Conservation (phyloP, 2,329 filamentous ascomycete genomes). For the Exophiala mesophila region DNA sequence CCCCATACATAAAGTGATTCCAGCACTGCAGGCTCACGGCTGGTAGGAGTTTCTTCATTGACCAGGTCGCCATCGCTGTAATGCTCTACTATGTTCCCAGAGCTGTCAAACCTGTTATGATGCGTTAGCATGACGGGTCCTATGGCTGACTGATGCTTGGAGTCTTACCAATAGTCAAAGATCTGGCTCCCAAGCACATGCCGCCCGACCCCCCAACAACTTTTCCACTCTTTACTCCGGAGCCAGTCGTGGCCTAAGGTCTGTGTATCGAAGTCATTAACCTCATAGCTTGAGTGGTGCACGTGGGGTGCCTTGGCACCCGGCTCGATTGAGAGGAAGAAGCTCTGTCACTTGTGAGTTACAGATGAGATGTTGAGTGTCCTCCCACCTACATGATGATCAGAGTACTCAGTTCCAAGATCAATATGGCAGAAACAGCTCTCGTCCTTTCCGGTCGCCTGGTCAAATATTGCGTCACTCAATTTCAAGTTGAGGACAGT, state of each 20-base stretch:
- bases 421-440: slow-evolving; percentile 49
- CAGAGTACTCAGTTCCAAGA: slow-evolving; percentile 39
- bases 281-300: slow-evolving; percentile 67
- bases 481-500: slow-evolving; percentile 41
- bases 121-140: not conserved
- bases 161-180: slow-evolving; percentile 62
- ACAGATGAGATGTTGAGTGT: not conserved
- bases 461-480: slow-evolving; percentile 36
- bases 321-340: slow-evolving; percentile 27
- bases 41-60: slow-evolving; percentile 26
- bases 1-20: slow-evolving; percentile 32
- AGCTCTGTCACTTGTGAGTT: slow-evolving; percentile 8
- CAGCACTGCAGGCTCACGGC: slow-evolving; percentile 26
- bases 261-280: slow-evolving; percentile 67
- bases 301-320: slow-evolving; percentile 41
- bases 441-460: slow-evolving; percentile 19
- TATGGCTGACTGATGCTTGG: not conserved
- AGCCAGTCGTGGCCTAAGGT: slow-evolving; percentile 66
- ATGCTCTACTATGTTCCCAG: slow-evolving; percentile 60
- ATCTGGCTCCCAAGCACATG: slow-evolving; percentile 67
- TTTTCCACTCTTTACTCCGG: slow-evolving; percentile 55
- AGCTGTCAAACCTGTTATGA: slow-evolving; percentile 53
- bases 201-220: slow-evolving; percentile 65
- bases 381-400: slow-evolving; percentile 51
- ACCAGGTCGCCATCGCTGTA: slow-evolving; percentile 63